These are phyloP conservation scores for Zymoseptoria crescenta DNA, from an alignment of 2,329 filamentous ascomycete genomes.

Conservation along the genomic window DNA sequence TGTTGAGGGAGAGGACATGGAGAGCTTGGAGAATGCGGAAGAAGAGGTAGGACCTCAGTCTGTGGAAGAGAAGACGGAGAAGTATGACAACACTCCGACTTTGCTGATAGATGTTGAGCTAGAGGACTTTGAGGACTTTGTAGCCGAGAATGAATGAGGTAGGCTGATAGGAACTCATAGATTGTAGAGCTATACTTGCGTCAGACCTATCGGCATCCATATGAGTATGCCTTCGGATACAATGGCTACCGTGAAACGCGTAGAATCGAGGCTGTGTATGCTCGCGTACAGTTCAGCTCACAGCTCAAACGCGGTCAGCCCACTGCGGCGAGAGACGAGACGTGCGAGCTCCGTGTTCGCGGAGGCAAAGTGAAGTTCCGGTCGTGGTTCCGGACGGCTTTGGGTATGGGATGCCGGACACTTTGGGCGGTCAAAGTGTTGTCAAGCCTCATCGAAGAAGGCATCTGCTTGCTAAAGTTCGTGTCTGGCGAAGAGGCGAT, in stretches of 20 bases:
- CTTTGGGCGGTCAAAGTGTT: neutral
- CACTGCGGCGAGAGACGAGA: neutral
- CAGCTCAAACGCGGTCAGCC: neutral
- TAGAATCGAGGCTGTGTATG: neutral
- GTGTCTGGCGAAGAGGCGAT: neutral
- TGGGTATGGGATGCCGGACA: neutral
- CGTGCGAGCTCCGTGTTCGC: neutral
- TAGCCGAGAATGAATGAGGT: conserved; percentile 12
- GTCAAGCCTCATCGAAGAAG: neutral
- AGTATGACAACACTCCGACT: neutral
- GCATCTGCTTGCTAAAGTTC: neutral
- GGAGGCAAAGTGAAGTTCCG: neutral
- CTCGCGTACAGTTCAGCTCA: neutral
- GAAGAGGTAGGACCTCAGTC: neutral
- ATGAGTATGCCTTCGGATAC: no score
- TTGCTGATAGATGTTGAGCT: conserved; percentile 6
- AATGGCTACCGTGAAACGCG: neutral
- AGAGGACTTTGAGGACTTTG: conserved; percentile 13
- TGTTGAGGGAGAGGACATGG: neutral
- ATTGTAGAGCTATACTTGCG: neutral
- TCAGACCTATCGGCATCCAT: neutral
- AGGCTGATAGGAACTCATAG: neutral
- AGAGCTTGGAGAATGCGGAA: neutral
- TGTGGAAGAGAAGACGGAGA: neutral
- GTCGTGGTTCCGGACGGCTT: neutral